Base-by-base conservation (phyloP, 192 early-diverging fungal species). In the Coemansia sp. region DNA sequence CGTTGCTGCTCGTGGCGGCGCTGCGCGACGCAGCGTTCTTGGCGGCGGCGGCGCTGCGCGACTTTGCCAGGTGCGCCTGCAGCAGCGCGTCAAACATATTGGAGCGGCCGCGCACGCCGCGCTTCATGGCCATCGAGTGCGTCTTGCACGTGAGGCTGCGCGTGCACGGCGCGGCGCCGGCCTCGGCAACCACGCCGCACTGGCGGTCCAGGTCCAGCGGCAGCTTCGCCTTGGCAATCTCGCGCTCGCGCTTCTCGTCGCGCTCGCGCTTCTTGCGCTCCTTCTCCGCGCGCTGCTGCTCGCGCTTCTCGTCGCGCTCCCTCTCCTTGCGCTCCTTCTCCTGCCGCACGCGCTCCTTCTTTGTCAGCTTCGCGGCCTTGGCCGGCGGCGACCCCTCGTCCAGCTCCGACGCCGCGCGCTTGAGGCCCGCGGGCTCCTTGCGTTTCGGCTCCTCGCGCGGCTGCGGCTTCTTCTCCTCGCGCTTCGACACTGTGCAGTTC, bases 71-170 rank as follows among this genome's bases (percentile, higher is more conserved):
- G 67, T 91, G 87, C 46, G 86, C 83, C 48, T 85, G 71, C 51
- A 94, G 70, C 19, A 95, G 65, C 5, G 83, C 80, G 60, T 98
- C 92, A 67, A 92, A 98, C 18, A 85, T 81, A 67, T 87, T 81
- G 27, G 93, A 91, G 45, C 95, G 83, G 14, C 94, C 95, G 42
- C 73, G 71, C 9, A 98, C 95, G 2, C 81, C 83, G 29, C 93
- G 83, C 67, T 98, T 98, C 35, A 84, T 81, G 1, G 86, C 87
- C 82, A 98, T 92, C 27, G 90, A 87, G 57, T 98, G 95, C 5
- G 92, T 94, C 67, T 98, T 98, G 81, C 95, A 98, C 25, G 93
- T 98, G 12, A 98, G 83, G 42, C 93, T 92, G 40, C 95, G 89
- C 44, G 86, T 80, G 71, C 95, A 98, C 0, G 83, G 83, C 43